Evolutionary conservation across 2,329 filamentous ascomycete genomes (phyloP), one percentile per base, ranked within the genome.

Genomic region (Atkinsonella hypoxylon): DNA sequence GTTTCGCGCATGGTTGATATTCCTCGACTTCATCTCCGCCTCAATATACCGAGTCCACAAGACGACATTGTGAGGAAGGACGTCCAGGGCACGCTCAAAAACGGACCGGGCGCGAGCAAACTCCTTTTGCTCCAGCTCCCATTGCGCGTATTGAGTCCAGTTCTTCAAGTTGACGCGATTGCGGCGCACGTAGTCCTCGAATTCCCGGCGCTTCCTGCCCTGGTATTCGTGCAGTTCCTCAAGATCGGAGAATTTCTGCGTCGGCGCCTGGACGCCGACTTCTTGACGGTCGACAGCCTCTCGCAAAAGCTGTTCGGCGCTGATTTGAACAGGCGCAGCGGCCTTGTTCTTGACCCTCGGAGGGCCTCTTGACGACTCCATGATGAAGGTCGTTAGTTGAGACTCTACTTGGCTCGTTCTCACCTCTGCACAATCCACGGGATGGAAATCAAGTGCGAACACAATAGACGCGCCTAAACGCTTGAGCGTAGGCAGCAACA

Each of bases 321-420:
- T 94, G 66, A 98, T 95, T 72, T 97, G 85, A 52, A 87, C 75
- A 40, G 85, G 88, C 71, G 91, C 91, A 1, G 93, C 79, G 57
- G 87, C 89, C 85, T 98, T 98, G 77, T 98, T 97, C 71, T 97
- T 97, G 76, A 98, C 93, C 79, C 89, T 78, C 12, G 93, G 91
- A 52, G 93, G 91, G 61, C 91, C 93, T 57, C 91, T 85, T 58
- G 87, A 84, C 52, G 85, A 81, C 76, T 97, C 91, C 90, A 97
- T 96, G 56, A 8, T 34, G 38, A 12, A n/a, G 32, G 18, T 22
- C 10, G 36, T 11, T 13, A 15, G n/a, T n/a, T n/a, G 5, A 20
- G 4, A 41, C 10, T 18, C 18, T 41, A 3, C 39, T 41, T n/a
- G 12, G 11, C 15, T 36, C 9, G 34, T 3, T 15, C 34, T 12